Conservation (phyloP, 345 rosid species). For the Eucalyptus coolabah region DNA sequence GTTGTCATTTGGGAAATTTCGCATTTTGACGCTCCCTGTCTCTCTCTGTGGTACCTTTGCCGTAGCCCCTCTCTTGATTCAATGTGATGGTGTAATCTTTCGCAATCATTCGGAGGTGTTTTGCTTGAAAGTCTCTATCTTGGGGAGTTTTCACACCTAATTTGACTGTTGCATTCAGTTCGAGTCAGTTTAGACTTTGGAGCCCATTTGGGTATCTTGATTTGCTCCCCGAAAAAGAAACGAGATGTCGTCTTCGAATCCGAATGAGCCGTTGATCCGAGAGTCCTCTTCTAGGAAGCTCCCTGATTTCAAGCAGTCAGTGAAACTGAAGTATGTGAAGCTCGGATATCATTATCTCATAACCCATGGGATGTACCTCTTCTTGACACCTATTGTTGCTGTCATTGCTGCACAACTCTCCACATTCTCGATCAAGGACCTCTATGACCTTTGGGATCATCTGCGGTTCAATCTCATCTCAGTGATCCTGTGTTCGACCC, state of each 20-base stretch:
- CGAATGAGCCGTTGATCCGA: not conserved
- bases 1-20: not conserved
- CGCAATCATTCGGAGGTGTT: not conserved
- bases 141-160: not conserved
- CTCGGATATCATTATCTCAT: constrained; percentile 35
- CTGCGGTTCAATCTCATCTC: constrained; percentile 36
- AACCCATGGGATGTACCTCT: constrained; percentile 26
- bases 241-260: constrained; percentile 1
- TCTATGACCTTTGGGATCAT: constrained; percentile 40
- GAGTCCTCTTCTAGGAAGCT: constrained; percentile 4
- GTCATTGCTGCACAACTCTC: constrained; percentile 26
- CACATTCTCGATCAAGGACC: constrained; percentile 20
- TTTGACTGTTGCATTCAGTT: not conserved
- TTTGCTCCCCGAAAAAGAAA: not conserved
- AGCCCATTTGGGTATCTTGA: not conserved
- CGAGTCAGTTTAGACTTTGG: not conserved
- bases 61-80: not conserved
- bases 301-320: constrained; percentile 37
- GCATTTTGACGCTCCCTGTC: not conserved
- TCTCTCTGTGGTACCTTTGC: not conserved
- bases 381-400: constrained; percentile 26
- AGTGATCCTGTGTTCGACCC: constrained; percentile 24
- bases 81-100: not conserved
- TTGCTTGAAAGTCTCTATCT: not conserved
- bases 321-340: constrained; percentile 38